Evolutionary conservation across 1,139 yeast genomes (phyloP).

Genomic region (Waltiozyma sp.): DNA sequence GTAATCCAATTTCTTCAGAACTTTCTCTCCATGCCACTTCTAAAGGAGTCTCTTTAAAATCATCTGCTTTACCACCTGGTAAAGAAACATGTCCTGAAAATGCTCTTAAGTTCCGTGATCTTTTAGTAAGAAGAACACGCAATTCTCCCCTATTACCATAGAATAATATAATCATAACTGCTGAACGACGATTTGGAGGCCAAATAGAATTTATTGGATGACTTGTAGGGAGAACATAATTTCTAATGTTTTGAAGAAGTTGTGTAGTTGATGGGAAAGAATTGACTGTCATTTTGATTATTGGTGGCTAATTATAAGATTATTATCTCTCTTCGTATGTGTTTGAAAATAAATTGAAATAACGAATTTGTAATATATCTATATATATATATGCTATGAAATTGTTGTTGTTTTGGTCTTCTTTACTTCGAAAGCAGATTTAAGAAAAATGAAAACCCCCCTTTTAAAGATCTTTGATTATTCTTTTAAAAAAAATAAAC

Average conservation of each 20-base stretch:
- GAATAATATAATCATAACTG: slow-evolving; percentile 64
- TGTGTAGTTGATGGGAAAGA: slow-evolving; percentile 4
- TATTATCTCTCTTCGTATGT: too few relatives aligned
- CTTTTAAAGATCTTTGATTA: too few relatives aligned
- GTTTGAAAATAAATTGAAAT: too few relatives aligned
- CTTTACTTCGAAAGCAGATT: too few relatives aligned
- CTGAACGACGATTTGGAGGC: slow-evolving; percentile 47
- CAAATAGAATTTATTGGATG: slow-evolving; percentile 21
- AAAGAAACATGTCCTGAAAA: slow-evolving; percentile 85
- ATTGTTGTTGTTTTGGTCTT: too few relatives aligned
- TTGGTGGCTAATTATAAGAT: too few relatives aligned
- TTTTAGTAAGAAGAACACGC: slow-evolving; percentile 63
- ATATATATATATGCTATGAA: too few relatives aligned
- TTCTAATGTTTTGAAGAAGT: slow-evolving; percentile 11
- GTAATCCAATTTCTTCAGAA: slow-evolving; percentile 76
- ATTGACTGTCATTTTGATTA: not conserved
- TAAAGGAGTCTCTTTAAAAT: slow-evolving; percentile 53
- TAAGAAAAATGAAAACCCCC: too few relatives aligned
- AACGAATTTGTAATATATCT: too few relatives aligned
- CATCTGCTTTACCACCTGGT: slow-evolving; percentile 85
- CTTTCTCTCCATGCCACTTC: slow-evolving; percentile 72
- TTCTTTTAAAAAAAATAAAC: too few relatives aligned
- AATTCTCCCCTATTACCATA: slow-evolving; percentile 64
- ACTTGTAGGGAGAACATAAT: slow-evolving; percentile 9
- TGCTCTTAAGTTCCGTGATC: slow-evolving; percentile 55